Base-by-base conservation (phyloP, 768 basidiomycete species). In the Nidularia pulvinata region DNA sequence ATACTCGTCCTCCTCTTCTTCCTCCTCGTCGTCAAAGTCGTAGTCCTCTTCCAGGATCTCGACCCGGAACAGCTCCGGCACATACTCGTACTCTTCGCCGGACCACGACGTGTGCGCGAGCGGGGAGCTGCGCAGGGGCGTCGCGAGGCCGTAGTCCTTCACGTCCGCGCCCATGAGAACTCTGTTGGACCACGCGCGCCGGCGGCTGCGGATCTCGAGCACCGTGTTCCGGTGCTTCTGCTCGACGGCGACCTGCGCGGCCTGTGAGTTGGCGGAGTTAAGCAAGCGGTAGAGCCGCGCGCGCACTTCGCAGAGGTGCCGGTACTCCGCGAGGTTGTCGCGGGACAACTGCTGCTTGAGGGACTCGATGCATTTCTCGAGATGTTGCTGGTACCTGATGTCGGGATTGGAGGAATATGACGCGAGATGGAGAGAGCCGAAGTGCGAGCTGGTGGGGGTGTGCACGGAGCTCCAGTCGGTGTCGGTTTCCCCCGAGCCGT, bases 141-240 rank as follows among this genome's bases (percentile, higher is more conserved):
- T 71, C 9, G 80, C 75, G 50, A 88, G 72, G 1, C 77, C 80
- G 44, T 52, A 83, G 45, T 48, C 46, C 42, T 51, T 22, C 35
- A 45, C 11, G 19, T 16, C n/a, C n/a, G 11, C 16, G 55, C 52
- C 33, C 13, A 58, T 57, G 44, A 80, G 73, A 16, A 76, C 74
- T 35, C 78, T 72, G 56, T 81, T 82, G 51, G 82, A 74, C 88
- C 88, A 91, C 6, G 88, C 88, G 7, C 86, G 75, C 33, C 89
- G 76, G 37, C 81, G 75, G 34, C 82, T 80, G 56, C 79, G 79
- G 39, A 81, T 73, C 63, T 86, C 85, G 22, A 89, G 70, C 5
- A 82, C 65, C 13, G 69, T 65, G 30, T 74, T 71, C 36, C 73
- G 77, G 22, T 70, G 73, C 37, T 65, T 65, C 34, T 71, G 63